These are phyloP conservation scores for Hydrangea macrophylla DNA, from an alignment of 148 eudicot genomes.

Conservation along the genomic window DNA sequence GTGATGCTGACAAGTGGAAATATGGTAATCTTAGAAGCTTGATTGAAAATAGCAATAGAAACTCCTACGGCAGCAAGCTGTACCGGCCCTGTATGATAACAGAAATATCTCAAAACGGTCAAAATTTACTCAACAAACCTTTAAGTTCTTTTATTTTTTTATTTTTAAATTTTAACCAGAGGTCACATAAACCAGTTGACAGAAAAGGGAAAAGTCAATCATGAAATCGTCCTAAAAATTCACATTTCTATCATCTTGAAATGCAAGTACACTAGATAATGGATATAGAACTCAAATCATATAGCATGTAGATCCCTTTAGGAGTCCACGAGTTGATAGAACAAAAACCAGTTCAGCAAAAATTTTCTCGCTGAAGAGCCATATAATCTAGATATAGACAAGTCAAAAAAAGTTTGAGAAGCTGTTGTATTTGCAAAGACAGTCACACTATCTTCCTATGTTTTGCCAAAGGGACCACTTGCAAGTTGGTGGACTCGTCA, in stretches of 20 bases:
- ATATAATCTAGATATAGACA: background rate
- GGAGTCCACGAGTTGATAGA: too few relatives aligned
- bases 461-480: too few relatives aligned
- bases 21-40: constrained; percentile 81
- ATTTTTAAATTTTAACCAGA: too few relatives aligned
- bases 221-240: background rate
- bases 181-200: background rate
- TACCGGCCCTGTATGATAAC: constrained; percentile 49
- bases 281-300: too few relatives aligned
- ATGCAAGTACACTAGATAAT: too few relatives aligned
- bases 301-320: too few relatives aligned
- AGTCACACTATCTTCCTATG: too few relatives aligned
- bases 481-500: too few relatives aligned
- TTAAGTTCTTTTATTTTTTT: background rate
- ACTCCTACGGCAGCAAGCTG: constrained; percentile 93
- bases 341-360: too few relatives aligned
- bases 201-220: background rate
- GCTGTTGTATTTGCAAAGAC: too few relatives aligned
- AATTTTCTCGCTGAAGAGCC: background rate
- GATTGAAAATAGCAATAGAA: constrained; percentile 89
- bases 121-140: background rate
- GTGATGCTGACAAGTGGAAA: constrained; percentile 92
- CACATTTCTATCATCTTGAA: too few relatives aligned
- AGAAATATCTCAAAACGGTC: background rate
- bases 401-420: background rate